Percentiles rank a stretch among this genome's conserved stretches.
Evolutionary conservation across 352 stramenopile species (phyloP).

Genomic region (Phytophthora kernoviae): DNA sequence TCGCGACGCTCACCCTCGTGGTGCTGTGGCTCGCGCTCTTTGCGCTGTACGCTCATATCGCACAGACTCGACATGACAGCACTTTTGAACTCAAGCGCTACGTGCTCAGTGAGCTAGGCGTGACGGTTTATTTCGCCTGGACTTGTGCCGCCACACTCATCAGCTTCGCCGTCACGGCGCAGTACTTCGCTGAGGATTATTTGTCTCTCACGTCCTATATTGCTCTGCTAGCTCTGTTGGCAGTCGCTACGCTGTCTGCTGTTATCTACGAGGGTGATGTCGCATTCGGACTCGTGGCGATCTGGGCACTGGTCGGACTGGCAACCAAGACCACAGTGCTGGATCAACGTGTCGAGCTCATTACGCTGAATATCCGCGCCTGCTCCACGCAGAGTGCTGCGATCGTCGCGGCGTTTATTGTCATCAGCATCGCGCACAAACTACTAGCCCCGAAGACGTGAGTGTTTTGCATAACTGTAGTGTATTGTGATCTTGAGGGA

Average conservation of each 20-base stretch:
- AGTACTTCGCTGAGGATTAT: constrained; percentile 51
- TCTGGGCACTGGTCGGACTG: constrained; percentile 69
- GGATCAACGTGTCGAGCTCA: constrained; percentile 41
- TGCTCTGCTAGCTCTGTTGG: constrained; percentile 57
- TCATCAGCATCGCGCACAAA: constrained; percentile 49
- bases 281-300: constrained; percentile 61
- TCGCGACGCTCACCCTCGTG: constrained; percentile 53
- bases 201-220: constrained; percentile 65
- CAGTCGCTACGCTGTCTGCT: constrained; percentile 55
- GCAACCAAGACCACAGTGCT: constrained; percentile 57
- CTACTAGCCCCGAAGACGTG: constrained; percentile 42
- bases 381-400: constrained; percentile 62
- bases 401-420: constrained; percentile 62
- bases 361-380: constrained; percentile 68
- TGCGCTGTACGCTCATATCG: constrained; percentile 59
- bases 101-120: constrained; percentile 60
- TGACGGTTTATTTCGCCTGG: constrained; percentile 80
- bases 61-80: constrained; percentile 42
- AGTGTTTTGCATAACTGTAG: constrained; percentile 7
- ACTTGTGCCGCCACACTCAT: constrained; percentile 73
- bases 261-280: constrained; percentile 65
- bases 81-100: constrained; percentile 56
- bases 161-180: constrained; percentile 63
- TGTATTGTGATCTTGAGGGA: not conserved
- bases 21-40: constrained; percentile 71